Evolutionary conservation across 2,329 filamentous ascomycete genomes (phyloP).

Genomic region (Byssoonygena ceratinophila): DNA sequence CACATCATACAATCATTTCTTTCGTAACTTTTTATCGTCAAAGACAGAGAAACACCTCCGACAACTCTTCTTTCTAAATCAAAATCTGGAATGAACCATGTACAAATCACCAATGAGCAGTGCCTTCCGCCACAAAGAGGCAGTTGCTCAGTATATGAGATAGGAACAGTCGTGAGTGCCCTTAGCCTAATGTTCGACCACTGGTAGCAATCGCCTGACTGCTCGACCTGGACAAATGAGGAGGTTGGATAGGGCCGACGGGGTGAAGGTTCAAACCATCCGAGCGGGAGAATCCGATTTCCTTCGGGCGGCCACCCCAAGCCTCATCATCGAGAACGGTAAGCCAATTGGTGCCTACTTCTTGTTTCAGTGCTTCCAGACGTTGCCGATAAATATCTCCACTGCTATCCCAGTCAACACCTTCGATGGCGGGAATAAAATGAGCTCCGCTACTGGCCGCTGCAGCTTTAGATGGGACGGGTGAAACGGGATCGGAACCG

Average conservation of each 20-base stretch:
- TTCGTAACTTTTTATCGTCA: conserved; percentile 8
- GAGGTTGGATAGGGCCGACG: conserved; percentile 24
- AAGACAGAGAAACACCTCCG: neutral
- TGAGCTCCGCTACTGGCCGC: conserved; percentile 11
- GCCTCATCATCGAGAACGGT: conserved; percentile 72
- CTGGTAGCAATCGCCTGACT: conserved; percentile 35
- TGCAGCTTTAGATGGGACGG: conserved; percentile 1
- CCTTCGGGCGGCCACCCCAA: conserved; percentile 36
- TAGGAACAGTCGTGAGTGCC: neutral
- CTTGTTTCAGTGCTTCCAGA: conserved; percentile 72
- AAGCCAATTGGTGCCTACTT: conserved; percentile 79
- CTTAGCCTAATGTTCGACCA: conserved; percentile 29
- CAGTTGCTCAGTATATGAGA: too few species aligned
- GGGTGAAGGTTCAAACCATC: conserved; percentile 27
- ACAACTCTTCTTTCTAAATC: conserved; percentile 5
- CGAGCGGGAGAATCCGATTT: conserved; percentile 23
- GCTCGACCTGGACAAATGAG: conserved; percentile 27
- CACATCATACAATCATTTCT: conserved; percentile 13
- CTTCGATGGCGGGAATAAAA: conserved; percentile 21
- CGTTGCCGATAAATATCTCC: conserved; percentile 78
- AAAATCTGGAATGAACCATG: neutral
- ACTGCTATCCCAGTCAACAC: conserved; percentile 37
- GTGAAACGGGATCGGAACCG: neutral
- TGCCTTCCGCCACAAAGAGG: too few species aligned
- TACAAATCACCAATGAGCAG: neutral